Evolutionary conservation across 371 early-diverging fungal species (phyloP).

Genomic region (Phascolomyces articulosus): DNA sequence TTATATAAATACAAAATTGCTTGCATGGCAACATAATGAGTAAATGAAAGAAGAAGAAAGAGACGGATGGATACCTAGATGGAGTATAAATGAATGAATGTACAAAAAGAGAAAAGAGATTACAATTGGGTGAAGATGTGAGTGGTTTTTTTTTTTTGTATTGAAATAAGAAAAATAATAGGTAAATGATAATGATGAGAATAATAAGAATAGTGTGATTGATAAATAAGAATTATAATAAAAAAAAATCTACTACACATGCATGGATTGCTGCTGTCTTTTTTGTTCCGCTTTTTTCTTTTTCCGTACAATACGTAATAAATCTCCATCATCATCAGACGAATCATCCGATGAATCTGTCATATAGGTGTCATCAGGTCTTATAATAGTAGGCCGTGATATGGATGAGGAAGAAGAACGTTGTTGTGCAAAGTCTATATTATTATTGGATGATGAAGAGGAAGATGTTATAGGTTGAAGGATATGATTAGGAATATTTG

Average conservation of each 20-base stretch:
- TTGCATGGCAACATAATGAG: too few relatives aligned
- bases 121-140: too few relatives aligned
- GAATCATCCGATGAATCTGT: conserved; percentile 18
- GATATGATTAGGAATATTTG: background rate
- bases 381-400: background rate
- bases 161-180: too few relatives aligned
- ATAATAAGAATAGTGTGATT: too few relatives aligned
- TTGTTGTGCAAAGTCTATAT: background rate
- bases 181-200: background rate
- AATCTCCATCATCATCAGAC: conserved; percentile 29
- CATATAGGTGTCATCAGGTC: conserved; percentile 2
- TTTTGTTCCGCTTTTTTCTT: conserved; percentile 24
- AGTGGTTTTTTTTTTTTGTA: too few relatives aligned
- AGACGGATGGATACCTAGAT: too few relatives aligned
- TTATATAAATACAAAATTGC: too few relatives aligned
- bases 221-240: background rate
- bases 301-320: conserved; percentile 26
- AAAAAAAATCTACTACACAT: background rate
- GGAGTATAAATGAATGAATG: too few relatives aligned
- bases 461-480: conserved; percentile 2
- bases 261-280: conserved; percentile 8
- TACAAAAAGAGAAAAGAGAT: too few relatives aligned
- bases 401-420: background rate
- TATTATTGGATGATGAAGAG: background rate
- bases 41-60: too few relatives aligned